Base-by-base conservation (phyloP, 1,284 basidiomycete genomes). In the Ganoderma multipileum region DNA sequence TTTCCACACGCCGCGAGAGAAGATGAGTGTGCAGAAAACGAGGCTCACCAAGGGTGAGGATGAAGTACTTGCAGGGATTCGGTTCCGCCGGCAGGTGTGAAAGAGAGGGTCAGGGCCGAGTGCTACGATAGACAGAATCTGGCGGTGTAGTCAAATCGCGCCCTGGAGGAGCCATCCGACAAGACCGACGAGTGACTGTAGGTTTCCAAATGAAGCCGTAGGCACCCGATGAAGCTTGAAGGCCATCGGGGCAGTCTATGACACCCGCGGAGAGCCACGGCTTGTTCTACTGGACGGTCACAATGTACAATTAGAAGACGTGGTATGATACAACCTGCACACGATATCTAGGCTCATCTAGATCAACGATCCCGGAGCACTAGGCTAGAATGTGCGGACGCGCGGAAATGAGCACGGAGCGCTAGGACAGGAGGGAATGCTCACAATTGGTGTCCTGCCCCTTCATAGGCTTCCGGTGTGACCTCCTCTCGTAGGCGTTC, bases 401-500 rank as follows among this genome's bases (percentile, higher is more conserved):
- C 16, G n/a, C 30, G 28, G 38, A 33, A 7, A 39, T 39, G 52
- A 42, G 26, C 28, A 54, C 30, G 23, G 20, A 28, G 28, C 14
- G 47, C 14, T 14, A 38, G 36, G 18, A 20, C 42, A 54, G 1
- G 11, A 8, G 28, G n/a, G 18, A 26, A 23, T 14, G 28, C 67
- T 67, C 44, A 67, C 67, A 67, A 16, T 65, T 66, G 52, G 36
- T 68, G 20, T 64, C 77, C 74, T 87, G 86, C 30, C 83, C 84
- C 73, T 88, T 87, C 73, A 81, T 83, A 59, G 79, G 76, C 61
- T 74, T 74, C 67, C 69, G 73, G 4, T 76, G 75, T 14, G 87
- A 85, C 71, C 76, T 76, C n/a, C 76, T 77, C 78, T 91, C 89
- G 75, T 91, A 91, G 4, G 87, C 86, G 77, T 91, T 91, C 23